phyloP scores from a whole-genome alignment of 2,329 filamentous ascomycete species.

The Epichloe elymi region DNA sequence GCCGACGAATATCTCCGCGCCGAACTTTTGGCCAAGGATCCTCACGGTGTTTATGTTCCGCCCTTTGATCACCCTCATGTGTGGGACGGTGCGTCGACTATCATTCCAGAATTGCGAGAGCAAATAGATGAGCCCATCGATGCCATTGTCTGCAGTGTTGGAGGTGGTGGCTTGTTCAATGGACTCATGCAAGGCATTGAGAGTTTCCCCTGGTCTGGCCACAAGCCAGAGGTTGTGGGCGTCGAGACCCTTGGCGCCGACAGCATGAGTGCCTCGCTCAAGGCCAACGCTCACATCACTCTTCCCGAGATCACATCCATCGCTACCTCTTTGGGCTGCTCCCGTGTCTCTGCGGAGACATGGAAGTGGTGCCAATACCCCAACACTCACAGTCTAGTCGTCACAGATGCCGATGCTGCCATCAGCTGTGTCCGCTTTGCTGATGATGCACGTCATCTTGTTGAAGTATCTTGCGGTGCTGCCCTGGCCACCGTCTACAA shows the following conservation, averaged over 20 bases:
- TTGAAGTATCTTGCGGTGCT: slow-evolving; percentile 78
- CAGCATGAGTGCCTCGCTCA: slow-evolving; percentile 50
- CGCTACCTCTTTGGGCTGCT: slow-evolving; percentile 62
- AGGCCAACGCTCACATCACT: slow-evolving; percentile 42
- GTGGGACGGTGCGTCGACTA: slow-evolving; percentile 50
- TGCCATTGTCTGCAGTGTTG: slow-evolving; percentile 63
- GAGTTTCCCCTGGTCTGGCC: slow-evolving; percentile 20
- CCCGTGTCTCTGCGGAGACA: slow-evolving; percentile 52
- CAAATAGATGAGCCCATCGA: slow-evolving; percentile 40
- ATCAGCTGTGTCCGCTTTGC: slow-evolving; percentile 63
- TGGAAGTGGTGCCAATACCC: slow-evolving; percentile 48
- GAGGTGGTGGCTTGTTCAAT: slow-evolving; percentile 68
- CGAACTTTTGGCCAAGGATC: slow-evolving; percentile 39
- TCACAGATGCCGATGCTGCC: slow-evolving; percentile 54
- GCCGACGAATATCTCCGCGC: slow-evolving; percentile 55
- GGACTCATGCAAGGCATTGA: slow-evolving; percentile 61
- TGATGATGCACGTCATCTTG: slow-evolving; percentile 68
- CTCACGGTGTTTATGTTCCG: slow-evolving; percentile 47
- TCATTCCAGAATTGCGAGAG: slow-evolving; percentile 38
- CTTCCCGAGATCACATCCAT: slow-evolving; percentile 61
- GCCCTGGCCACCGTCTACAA: slow-evolving; percentile 58
- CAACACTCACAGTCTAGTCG: slow-evolving; percentile 23
- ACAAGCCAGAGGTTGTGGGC: slow-evolving; percentile 45
- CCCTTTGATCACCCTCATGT: slow-evolving; percentile 58
- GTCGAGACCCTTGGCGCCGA: slow-evolving; percentile 67